Conservation (phyloP, 768 basidiomycete genomes). For the Amanita muscaria region DNA sequence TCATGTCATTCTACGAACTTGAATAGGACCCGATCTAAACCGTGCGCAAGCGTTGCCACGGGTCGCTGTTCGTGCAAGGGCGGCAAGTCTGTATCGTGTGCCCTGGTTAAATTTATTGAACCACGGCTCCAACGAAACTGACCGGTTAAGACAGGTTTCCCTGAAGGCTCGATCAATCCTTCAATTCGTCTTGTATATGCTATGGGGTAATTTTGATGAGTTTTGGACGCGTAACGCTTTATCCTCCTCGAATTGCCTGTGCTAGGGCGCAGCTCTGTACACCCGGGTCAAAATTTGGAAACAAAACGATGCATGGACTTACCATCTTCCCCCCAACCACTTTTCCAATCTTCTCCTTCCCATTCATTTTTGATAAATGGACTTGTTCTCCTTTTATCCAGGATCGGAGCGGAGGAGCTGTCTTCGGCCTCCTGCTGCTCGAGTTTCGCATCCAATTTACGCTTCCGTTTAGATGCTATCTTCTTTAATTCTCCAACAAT, state of each 20-base stretch:
- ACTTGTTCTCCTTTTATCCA: background rate
- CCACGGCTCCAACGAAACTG: background rate
- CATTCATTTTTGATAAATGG: background rate
- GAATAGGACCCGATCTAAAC: constrained; percentile 64
- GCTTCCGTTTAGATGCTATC: too few species aligned
- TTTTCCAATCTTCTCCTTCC: constrained; percentile 3
- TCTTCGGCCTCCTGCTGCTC: background rate
- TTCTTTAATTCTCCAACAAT: background rate
- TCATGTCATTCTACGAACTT: constrained; percentile 38
- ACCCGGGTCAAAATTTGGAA: background rate
- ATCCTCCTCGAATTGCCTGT: background rate
- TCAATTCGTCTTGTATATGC: constrained; percentile 24
- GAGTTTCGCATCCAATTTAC: too few species aligned
- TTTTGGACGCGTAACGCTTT: background rate
- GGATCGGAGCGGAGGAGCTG: background rate
- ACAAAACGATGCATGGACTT: background rate
- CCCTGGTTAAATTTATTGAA: constrained; percentile 1
- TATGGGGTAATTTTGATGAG: constrained; percentile 4
- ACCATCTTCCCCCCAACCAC: constrained; percentile 20
- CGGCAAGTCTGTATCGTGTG: constrained; percentile 28
- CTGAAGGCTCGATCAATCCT: constrained; percentile 22
- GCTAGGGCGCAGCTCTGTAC: background rate
- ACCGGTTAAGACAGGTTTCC: constrained; percentile 32
- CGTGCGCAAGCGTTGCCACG: constrained; percentile 51
- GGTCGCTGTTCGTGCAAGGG: constrained; percentile 34